Percentiles rank a stretch among this genome's conserved stretches.
These are phyloP conservation scores for Lactarius pseudohatsudake DNA, from an alignment of 768 basidiomycete species.

Conservation along the genomic window DNA sequence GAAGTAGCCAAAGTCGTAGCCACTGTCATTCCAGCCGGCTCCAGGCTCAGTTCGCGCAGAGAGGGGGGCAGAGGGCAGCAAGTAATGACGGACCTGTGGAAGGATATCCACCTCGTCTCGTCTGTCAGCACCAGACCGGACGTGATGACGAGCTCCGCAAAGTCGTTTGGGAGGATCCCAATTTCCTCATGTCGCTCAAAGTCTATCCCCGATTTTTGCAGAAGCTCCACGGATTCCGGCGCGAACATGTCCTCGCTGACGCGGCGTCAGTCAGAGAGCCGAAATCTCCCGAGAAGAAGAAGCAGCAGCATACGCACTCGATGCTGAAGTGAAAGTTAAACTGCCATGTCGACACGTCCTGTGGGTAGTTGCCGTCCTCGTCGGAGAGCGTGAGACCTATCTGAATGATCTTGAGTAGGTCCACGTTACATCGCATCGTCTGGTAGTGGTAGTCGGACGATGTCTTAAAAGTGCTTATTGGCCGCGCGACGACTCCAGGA, in stretches of 20 bases:
- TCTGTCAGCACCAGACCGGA: slow-evolving; percentile 87
- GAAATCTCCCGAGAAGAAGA: not conserved
- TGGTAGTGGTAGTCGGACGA: slow-evolving; percentile 99
- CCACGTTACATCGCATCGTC: slow-evolving; percentile 99
- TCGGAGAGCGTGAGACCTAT: slow-evolving; percentile 93
- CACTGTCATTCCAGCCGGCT: slow-evolving; percentile 49
- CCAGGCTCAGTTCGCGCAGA: not conserved
- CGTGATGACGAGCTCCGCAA: slow-evolving; percentile 96
- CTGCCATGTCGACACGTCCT: slow-evolving; percentile 95
- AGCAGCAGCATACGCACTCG: slow-evolving; percentile 52
- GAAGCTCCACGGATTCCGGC: slow-evolving; percentile 92
- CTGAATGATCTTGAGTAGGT: slow-evolving; percentile 96
- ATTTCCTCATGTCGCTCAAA: slow-evolving; percentile 91
- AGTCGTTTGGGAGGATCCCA: slow-evolving; percentile 90
- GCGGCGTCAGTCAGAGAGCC: slow-evolving; percentile 10
- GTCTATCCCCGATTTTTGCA: slow-evolving; percentile 95
- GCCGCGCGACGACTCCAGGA: slow-evolving; percentile 96
- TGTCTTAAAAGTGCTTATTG: slow-evolving; percentile 94
- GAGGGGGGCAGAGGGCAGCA: slow-evolving; percentile 13
- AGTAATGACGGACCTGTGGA: slow-evolving; percentile 75
- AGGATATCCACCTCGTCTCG: slow-evolving; percentile 95
- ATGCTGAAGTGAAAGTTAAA: slow-evolving; percentile 97
- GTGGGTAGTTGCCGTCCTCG: slow-evolving; percentile 88
- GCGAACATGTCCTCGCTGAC: slow-evolving; percentile 96
- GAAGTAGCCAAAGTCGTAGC: slow-evolving; percentile 99